Conservation (phyloP, 148 eudicot genomes). For the Chenopodium formosanum region DNA sequence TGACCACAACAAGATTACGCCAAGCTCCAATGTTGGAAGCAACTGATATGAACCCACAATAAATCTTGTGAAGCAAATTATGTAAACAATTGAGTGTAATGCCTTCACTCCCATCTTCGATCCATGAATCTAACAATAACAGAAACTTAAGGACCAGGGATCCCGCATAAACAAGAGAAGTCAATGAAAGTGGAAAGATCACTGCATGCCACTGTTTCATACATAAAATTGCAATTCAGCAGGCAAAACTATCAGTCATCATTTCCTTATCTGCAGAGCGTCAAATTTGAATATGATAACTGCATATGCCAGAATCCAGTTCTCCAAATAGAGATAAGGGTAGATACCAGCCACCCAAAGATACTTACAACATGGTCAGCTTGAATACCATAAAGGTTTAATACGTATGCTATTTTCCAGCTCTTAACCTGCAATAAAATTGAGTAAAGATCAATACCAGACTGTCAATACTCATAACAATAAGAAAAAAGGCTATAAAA, state of each 20-base stretch:
- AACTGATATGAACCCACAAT: slow-evolving; percentile 33
- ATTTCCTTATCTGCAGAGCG: slow-evolving; percentile 50
- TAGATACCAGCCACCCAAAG: not conserved
- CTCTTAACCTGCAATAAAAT: slow-evolving; percentile 36
- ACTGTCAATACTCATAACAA: not conserved
- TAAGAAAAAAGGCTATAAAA: not conserved
- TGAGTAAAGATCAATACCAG: not conserved
- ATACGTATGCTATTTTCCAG: slow-evolving; percentile 46
- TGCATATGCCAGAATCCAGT: slow-evolving; percentile 16
- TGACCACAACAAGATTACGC: slow-evolving; percentile 90
- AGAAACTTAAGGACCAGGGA: slow-evolving; percentile 59
- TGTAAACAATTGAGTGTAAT: slow-evolving; percentile 22
- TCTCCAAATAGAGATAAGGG: not conserved
- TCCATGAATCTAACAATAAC: slow-evolving; percentile 41
- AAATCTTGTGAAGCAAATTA: slow-evolving; percentile 26
- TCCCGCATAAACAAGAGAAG: slow-evolving; percentile 83
- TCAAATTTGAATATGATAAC: slow-evolving; percentile 30
- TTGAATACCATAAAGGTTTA: slow-evolving; percentile 62
- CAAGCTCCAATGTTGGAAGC: slow-evolving; percentile 57
- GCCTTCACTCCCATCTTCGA: slow-evolving; percentile 34
- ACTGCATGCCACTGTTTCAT: slow-evolving; percentile 85
- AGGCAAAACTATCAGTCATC: slow-evolving; percentile 51
- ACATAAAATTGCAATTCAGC: slow-evolving; percentile 64
- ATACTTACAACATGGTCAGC: slow-evolving; percentile 66
- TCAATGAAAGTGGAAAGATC: slow-evolving; percentile 65